Evolutionary conservation across 345 rosid genomes (phyloP).

Genomic region (Eucalyptus melliodora): DNA sequence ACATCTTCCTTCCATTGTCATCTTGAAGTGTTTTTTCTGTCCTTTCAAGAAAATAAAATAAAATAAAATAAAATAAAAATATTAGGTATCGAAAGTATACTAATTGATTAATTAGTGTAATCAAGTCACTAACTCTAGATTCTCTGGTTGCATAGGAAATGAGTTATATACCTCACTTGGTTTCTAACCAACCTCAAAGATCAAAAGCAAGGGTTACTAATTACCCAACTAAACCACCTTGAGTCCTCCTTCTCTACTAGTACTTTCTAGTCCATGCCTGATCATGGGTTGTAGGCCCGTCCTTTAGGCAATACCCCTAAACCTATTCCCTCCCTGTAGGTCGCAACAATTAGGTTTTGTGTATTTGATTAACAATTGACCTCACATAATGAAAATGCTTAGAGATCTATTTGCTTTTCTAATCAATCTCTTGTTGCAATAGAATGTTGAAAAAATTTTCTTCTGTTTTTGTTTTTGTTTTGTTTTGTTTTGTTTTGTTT

Average conservation of each 20-base stretch:
- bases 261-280: too few species aligned
- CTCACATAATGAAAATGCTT: neutral
- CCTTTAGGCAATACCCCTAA: accelerated
- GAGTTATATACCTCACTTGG: too few species aligned
- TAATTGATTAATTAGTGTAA: too few species aligned
- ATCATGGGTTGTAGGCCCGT: too few species aligned
- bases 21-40: neutral
- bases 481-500: too few species aligned
- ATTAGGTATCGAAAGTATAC: too few species aligned
- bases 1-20: neutral
- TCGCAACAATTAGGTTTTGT: neutral
- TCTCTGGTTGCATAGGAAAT: accelerated
- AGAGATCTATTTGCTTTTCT: neutral
- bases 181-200: accelerated
- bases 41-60: neutral
- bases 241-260: too few species aligned
- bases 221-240: too few species aligned
- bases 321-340: too few species aligned
- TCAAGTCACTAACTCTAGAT: accelerated
- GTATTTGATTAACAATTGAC: neutral
- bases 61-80: too few species aligned
- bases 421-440: neutral
- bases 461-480: too few species aligned
- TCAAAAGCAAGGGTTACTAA: too few species aligned
- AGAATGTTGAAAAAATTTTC: neutral